Percentiles rank a stretch among this genome's conserved stretches.
These are phyloP conservation scores for Mesembryanthemum crystallinum DNA, from an alignment of 148 eudicot genomes.

Conservation along the genomic window DNA sequence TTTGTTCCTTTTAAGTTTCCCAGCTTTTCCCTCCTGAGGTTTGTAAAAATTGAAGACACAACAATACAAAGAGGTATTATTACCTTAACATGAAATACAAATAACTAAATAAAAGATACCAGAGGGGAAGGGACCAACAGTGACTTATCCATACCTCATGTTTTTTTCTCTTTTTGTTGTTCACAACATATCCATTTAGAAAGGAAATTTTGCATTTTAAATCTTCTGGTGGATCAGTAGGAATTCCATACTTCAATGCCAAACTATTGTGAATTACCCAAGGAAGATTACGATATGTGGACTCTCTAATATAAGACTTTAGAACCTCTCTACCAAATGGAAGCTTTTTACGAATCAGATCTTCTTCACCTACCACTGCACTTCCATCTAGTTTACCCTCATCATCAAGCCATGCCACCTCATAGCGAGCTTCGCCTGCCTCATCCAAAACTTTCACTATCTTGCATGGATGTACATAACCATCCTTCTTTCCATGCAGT, in stretches of 20 bases:
- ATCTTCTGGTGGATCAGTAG: constrained; percentile 75
- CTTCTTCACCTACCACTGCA: constrained; percentile 59
- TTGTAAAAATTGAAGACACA: constrained; percentile 25
- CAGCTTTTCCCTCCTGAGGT: constrained; percentile 33
- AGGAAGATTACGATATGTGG: constrained; percentile 79
- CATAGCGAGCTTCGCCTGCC: constrained; percentile 49
- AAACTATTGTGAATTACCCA: constrained; percentile 86
- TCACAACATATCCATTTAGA: constrained; percentile 57
- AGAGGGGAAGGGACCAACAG: not conserved
- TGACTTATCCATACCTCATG: constrained; percentile 40
- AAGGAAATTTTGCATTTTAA: constrained; percentile 43
- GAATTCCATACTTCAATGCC: constrained; percentile 70
- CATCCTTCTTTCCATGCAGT: constrained; percentile 66
- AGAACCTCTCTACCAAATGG: constrained; percentile 75
- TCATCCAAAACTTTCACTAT: constrained; percentile 59
- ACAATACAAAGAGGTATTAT: not conserved
- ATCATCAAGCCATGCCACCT: constrained; percentile 83
- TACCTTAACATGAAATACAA: not conserved
- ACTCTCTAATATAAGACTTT: constrained; percentile 86
- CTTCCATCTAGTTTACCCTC: constrained; percentile 53
- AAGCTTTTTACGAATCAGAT: constrained; percentile 65
- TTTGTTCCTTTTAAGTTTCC: constrained; percentile 35
- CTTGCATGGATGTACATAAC: constrained; percentile 60
- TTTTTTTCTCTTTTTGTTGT: constrained; percentile 60
- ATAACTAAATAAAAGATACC: not conserved